Evolutionary conservation across 441 rosid genomes (phyloP), one percentile per base, ranked within the genome.

Genomic region (Pelargonium australe): DNA sequence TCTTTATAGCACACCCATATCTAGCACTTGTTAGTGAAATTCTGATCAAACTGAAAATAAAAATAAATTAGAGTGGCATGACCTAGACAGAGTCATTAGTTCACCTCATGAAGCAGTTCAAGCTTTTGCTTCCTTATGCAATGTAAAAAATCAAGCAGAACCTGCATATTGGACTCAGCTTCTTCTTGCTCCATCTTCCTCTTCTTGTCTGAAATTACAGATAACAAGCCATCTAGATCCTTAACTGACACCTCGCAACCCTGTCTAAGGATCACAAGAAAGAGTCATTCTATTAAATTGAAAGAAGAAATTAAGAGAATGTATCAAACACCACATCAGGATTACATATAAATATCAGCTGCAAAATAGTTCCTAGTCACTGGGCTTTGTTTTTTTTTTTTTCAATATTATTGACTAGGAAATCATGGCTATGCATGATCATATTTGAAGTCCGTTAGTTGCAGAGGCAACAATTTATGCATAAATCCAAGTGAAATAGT

Each of bases 121-220:
- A 73, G 81, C 74, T 79, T 83, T 74, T 76, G 80, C 79, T 76
- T 78, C 74, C 79, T 75, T 41, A 83, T 65, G 64, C 80, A 75
- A 70, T 79, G 75, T 76, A 83, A 74, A 73, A 83, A 83, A 67
- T 83, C 77, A 44, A 72, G 71, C 37, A 83, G 75, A 77, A 81
- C 79, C 82, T 77, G 84, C 83, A 73, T 79, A 70, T 79, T 81
- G 51, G 72, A 72, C 84, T 81, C 83, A 3, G 79, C 80, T 77
- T 81, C 84, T 74, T 77, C 75, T 76, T 75, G 83, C 61, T 81
- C 80, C 83, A 78, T 73, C 68, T 71, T 81, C 40, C 81, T 77
- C 77, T 83, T 83, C 78, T 81, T 81, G 69, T 74, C 83, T 23
- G 70, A 44, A 51, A 83, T 81, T 13, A 83, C 66, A 63, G 73